Evolutionary conservation across 2,329 filamentous ascomycete genomes (phyloP), one percentile per base, ranked within the genome.

Genomic region (Trichoderma citrinoviride): DNA sequence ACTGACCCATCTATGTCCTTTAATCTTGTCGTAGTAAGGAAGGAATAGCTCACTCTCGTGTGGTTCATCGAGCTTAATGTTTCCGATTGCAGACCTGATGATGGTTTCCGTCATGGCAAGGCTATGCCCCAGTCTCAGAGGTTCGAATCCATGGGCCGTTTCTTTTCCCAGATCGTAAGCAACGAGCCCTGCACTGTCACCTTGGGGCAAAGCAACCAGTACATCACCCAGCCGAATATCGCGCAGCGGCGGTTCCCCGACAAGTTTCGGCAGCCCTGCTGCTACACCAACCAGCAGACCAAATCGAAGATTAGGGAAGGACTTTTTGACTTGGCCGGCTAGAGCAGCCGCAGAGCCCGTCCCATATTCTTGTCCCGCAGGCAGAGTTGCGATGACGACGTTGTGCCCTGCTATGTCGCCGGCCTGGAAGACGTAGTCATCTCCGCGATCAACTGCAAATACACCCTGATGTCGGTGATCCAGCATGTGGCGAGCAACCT

Each of bases 141-240:
- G 70, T 41, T 73, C 67, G 21, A 77, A 73, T 0, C 70, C 71
- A 12, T 29, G 33, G 0, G 44, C 66, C 2, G 64, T 75, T 17
- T 77, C 75, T 43, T 75, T 77, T 0, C 77, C 76, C 43, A 77
- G 60, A 2, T 74, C 70, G 53, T 77, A 78, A 1, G 73, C 69
- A 7, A 77, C 54, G 0, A 77, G 49, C 0, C 69, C 73, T 1
- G 74, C 66, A 19, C 65, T 70, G 2, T 74, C 70, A 0, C 70
- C 67, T 1, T 70, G 53, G 0, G 70, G 61, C 15, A 74, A 63
- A 10, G 69, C 74, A 0, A 79, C 74, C 3, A 79, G 70, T 3
- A 79, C 68, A 65, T 78, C 75, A 5, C 77, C 77, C 1, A 79
- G 70, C 3, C 76, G 73, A 25, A 78, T 78, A 68, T 78, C 76